These are phyloP conservation scores for Solioccasus polychromus DNA, from an alignment of 768 basidiomycete genomes.

Conservation along the genomic window DNA sequence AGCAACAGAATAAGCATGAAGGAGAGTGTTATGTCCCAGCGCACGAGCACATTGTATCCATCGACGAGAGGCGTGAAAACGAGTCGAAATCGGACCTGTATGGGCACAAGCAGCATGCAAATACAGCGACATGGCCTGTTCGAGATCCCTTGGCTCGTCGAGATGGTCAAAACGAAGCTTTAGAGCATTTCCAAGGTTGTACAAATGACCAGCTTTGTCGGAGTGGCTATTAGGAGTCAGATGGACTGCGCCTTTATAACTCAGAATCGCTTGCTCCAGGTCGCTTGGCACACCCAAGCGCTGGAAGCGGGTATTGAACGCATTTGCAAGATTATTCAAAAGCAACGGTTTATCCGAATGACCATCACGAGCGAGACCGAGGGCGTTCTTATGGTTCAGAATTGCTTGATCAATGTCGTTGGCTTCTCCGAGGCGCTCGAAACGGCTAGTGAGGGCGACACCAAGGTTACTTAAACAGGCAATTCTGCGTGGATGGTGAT, in stretches of 20 bases:
- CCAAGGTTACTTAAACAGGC: background rate
- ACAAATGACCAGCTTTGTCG: no score
- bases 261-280: slow-evolving; percentile 4
- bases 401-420: background rate
- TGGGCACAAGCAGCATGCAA: slow-evolving; percentile 3
- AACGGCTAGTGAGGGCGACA: background rate
- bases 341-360: slow-evolving; percentile 3
- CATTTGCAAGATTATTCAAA: no score
- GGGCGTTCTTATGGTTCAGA: background rate
- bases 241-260: background rate
- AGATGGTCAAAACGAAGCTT: no score
- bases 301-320: background rate
- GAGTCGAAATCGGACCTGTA: background rate
- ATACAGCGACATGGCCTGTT: no score
- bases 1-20: slow-evolving; percentile 19
- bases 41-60: slow-evolving; percentile 4
- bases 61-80: slow-evolving; percentile 7
- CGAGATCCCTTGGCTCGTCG: no score
- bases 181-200: no score
- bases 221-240: no score
- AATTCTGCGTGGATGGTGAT: background rate
- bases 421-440: background rate
- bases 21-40: slow-evolving; percentile 7
- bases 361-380: slow-evolving; percentile 1
- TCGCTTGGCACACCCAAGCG: background rate